These are phyloP conservation scores for Mucor sp. DNA, from an alignment of 371 early-diverging fungal species.

Conservation along the genomic window DNA sequence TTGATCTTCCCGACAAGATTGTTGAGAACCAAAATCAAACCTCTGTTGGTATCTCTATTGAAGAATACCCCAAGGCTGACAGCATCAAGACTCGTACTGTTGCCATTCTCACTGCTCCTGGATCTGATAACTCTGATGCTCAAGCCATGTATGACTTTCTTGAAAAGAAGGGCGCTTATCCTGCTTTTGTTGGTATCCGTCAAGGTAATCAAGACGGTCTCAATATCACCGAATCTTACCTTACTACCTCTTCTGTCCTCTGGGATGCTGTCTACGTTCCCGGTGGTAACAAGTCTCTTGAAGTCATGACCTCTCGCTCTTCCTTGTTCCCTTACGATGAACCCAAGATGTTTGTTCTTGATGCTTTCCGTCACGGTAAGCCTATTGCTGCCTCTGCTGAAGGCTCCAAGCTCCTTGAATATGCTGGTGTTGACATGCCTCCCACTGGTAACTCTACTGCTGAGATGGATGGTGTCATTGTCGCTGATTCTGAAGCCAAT, in stretches of 20 bases:
- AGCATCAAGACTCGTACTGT: slow-evolving; percentile 35
- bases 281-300: slow-evolving; percentile 25
- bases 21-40: slow-evolving; percentile 28
- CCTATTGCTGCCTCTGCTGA: slow-evolving; percentile 41
- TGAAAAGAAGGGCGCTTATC: slow-evolving; percentile 31
- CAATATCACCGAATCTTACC: slow-evolving; percentile 30
- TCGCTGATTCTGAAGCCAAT: neutral
- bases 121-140: slow-evolving; percentile 27
- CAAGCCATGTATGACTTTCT: slow-evolving; percentile 30
- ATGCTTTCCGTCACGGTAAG: slow-evolving; percentile 45
- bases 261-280: slow-evolving; percentile 49
- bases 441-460: slow-evolving; percentile 41
- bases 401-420: slow-evolving; percentile 47
- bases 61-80: slow-evolving; percentile 31
- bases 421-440: slow-evolving; percentile 39
- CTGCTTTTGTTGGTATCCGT: slow-evolving; percentile 30
- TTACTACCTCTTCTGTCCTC: slow-evolving; percentile 36
- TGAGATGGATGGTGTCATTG: slow-evolving; percentile 17
- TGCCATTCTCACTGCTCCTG: slow-evolving; percentile 42
- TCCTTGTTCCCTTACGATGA: slow-evolving; percentile 38
- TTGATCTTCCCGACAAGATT: slow-evolving; percentile 24
- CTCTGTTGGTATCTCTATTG: slow-evolving; percentile 31
- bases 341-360: slow-evolving; percentile 34
- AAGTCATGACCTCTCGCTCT: slow-evolving; percentile 10
- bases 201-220: slow-evolving; percentile 29